phyloP scores from a whole-genome alignment of 176 grass and related monocot genomes.

The Oryza meyeriana region DNA sequence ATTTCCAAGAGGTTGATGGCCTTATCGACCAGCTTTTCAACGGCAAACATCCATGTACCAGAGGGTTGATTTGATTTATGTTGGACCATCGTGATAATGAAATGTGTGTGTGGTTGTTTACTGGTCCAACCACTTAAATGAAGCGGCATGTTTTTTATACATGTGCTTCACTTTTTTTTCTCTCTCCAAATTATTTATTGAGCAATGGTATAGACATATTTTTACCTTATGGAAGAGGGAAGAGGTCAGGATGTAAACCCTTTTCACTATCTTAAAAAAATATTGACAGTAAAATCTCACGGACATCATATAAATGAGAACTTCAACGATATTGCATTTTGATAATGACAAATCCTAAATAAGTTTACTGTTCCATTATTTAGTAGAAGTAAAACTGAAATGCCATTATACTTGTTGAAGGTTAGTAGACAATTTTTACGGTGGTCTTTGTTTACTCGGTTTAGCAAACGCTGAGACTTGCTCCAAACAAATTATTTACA shows the following conservation, averaged over 20 bases:
- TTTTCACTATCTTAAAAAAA: no score
- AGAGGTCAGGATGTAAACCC: no score
- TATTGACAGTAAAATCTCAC: not conserved
- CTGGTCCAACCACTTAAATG: constrained; percentile 20
- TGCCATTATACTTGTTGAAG: not conserved
- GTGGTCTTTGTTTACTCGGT: no score
- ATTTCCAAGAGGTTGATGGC: not conserved
- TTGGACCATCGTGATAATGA: not conserved
- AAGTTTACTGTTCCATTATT: not conserved
- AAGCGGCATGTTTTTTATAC: not conserved
- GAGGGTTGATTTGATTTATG: not conserved
- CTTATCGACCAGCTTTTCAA: not conserved
- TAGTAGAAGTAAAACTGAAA: not conserved
- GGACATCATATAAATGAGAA: no score
- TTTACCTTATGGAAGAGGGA: accelerated
- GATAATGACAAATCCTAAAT: no score
- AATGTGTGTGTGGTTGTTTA: not conserved
- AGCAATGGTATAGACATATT: not conserved
- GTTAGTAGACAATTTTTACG: no score
- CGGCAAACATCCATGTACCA: not conserved
- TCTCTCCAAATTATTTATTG: not conserved
- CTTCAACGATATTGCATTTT: no score
- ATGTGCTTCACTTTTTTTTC: not conserved
- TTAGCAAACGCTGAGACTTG: not conserved
- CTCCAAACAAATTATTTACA: not conserved